These are phyloP conservation scores for Sarocladium oryzae DNA, from an alignment of 2,329 filamentous ascomycete species.

Conservation along the genomic window DNA sequence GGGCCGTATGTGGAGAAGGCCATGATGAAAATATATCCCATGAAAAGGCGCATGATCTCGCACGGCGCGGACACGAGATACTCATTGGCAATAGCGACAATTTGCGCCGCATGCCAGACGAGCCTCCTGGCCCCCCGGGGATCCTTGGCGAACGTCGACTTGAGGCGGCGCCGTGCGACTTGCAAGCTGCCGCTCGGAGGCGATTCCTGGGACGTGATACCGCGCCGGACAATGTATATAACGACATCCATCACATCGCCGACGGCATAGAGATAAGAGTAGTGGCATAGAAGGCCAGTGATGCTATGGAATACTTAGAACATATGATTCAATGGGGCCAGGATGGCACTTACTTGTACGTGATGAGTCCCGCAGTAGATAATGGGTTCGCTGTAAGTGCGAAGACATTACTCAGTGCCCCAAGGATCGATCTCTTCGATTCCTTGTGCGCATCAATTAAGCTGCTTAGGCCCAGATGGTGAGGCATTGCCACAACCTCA, in stretches of 20 bases:
- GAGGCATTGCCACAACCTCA: constrained; percentile 19
- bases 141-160: constrained; percentile 17
- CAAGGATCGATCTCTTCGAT: constrained; percentile 17
- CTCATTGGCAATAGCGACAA: constrained; percentile 22
- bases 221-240: constrained; percentile 22
- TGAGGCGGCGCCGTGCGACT: constrained; percentile 18
- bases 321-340: no score
- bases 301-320: constrained; percentile 17
- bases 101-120: constrained; percentile 24
- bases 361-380: constrained; percentile 21
- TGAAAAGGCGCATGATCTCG: constrained; percentile 25
- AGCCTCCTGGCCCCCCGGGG: constrained; percentile 16
- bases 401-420: constrained; percentile 16
- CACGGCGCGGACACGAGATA: constrained; percentile 23
- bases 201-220: constrained; percentile 14
- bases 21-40: constrained; percentile 23
- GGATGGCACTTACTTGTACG: constrained; percentile 24
- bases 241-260: constrained; percentile 23
- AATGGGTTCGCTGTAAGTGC: constrained; percentile 16
- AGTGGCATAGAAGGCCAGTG: constrained; percentile 21
- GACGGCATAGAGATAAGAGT: constrained; percentile 21
- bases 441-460: constrained; percentile 16
- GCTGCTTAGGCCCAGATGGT: constrained; percentile 19
- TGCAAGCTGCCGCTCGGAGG: constrained; percentile 15
- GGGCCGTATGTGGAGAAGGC: constrained; percentile 4